phyloP scores from a whole-genome alignment of 106 monocot species.

The Alisma plantagoaquatica region DNA sequence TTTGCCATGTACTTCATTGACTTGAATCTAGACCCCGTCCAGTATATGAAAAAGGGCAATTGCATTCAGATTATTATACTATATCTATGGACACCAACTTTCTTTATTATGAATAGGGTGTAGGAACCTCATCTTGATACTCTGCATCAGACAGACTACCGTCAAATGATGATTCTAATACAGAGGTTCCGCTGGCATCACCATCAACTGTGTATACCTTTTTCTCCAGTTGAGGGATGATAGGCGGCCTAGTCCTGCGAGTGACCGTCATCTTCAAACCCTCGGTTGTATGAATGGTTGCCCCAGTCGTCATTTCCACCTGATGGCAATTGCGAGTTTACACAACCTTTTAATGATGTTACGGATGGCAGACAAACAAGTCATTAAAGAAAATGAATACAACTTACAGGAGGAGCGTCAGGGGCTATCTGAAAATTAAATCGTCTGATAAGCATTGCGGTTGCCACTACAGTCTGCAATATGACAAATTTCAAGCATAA shows the following conservation, averaged over 20 bases:
- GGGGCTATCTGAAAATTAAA: conserved; percentile 84
- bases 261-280: conserved; percentile 82
- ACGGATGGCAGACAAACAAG: no score
- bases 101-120: conserved; percentile 6
- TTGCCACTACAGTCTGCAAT: conserved; percentile 62
- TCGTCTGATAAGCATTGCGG: conserved; percentile 78
- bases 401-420: conserved; percentile 74
- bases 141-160: conserved; percentile 13
- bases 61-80: no score
- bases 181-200: background rate
- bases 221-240: conserved; percentile 42
- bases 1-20: no score
- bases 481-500: background rate
- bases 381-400: no score
- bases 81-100: no score
- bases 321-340: no score
- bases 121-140: conserved; percentile 32
- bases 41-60: no score
- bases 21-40: no score
- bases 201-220: conserved; percentile 19
- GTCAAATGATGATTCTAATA: background rate
- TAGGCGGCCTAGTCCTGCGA: conserved; percentile 38
- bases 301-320: conserved; percentile 97
- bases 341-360: no score
- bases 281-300: conserved; percentile 91